Evolutionary conservation across 768 basidiomycete genomes (phyloP), one percentile per base, ranked within the genome.

Genomic region (Tricholomella constricta): DNA sequence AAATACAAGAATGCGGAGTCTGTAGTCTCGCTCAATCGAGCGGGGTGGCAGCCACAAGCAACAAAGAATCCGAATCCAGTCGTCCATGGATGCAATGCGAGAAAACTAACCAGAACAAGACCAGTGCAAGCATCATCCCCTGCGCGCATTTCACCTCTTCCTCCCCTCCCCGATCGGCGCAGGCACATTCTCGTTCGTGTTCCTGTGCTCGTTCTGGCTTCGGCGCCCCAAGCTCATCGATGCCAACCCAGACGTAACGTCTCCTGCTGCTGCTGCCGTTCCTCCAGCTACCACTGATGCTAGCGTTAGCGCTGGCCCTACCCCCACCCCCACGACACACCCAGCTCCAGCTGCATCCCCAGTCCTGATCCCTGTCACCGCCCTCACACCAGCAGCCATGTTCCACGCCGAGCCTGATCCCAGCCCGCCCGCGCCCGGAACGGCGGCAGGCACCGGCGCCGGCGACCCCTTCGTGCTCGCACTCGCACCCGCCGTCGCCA

Each of bases 191-290:
- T 65, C 63, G 41, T 49, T 32, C 31, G 31, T 10, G 31, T 32
- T 54, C 49, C 53, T 42, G 45, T 57, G 55, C 12, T 54, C 62
- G 19, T 52, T 51, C 32, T 52, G 57, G 34, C 51, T 56, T 37
- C 45, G 51, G 9, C 55, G 48, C 29, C 63, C 59, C 23, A 63
- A 34, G 20, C 40, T 59, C 51, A 63, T 55, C 29, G 23, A 41
- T 4, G 48, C 48, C 42, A 63, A 32, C 2, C 48, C 54, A 20
- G 44, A 36, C 14, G 57, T 52, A 23, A 63, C 12, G 35, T 61
- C 57, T 19, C 48, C 53, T 23, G 42, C 34, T 20, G 8, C 29
- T 9, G 26, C 46, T 27, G 47, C 53, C 19, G 27, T 17, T 26
- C n/a, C 23, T 29, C 10, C 26, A 22, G n/a, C 27, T 29, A 37